Evolutionary conservation across 768 basidiomycete genomes (phyloP), one percentile per base, ranked within the genome.

Genomic region (Trametes sanguinea): DNA sequence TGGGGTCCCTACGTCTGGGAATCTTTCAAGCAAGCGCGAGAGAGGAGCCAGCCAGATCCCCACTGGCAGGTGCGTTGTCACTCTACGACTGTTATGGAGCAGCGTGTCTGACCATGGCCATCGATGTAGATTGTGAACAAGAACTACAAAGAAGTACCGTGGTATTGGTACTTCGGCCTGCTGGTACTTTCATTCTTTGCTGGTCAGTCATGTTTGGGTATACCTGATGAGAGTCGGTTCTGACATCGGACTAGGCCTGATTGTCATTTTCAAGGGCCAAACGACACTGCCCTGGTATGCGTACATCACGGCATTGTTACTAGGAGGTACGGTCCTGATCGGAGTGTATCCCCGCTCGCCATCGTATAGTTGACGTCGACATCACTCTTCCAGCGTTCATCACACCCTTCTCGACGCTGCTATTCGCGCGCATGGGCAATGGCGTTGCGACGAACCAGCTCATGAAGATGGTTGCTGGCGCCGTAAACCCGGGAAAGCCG

Each of bases 381-480:
- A 8, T 50, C 4, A 44, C 13, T 3, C 30, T 16, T 5, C 17
- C 29, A 67, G 63, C 57, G 4, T 67, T 73, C 53, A 56, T 74
- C 8, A 59, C 83, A 72, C 84, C 84, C 0, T 85, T 86, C 71
- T 85, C 83, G 1, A 84, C 80, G 0, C 65, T 85, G 5, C 75
- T 87, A 0, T 83, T 67, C 65, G 85, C 81, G 13, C 80, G 85
- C n/a, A 78, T 85, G 78, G 86, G 86, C 22, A 85, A 78, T 63
- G 85, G 84, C 16, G 75, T 88, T 47, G 80, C 80, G 3, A 87
- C 85, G 5, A 83, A 81, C 63, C 82, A 85, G 67, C 68, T 87
- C 58, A 84, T 86, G 81, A 85, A 85, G 72, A 86, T 87, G 85
- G 79, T 85, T 16, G 85, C 82, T 9, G 83, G 83, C 13, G 81